phyloP scores from a whole-genome alignment of 768 basidiomycete species.

The Naganishia kalamii region DNA sequence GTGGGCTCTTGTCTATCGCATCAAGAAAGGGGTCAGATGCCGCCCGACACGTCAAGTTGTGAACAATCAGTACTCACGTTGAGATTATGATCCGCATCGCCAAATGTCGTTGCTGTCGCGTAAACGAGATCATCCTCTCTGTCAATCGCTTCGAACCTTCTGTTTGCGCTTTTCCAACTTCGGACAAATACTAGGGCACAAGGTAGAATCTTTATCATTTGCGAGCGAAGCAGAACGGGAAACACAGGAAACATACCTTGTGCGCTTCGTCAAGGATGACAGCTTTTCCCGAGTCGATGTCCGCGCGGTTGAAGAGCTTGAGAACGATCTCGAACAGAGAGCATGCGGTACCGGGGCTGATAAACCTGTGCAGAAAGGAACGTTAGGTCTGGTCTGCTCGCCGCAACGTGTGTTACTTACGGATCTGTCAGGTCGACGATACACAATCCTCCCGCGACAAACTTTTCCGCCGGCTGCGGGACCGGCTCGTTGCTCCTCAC shows the following conservation, averaged over 20 bases:
- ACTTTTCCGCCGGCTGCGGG: slow-evolving; percentile 10
- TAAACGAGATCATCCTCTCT: slow-evolving; percentile 17
- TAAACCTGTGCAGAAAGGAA: background rate
- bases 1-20: slow-evolving; percentile 20
- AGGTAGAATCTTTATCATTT: background rate
- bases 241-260: slow-evolving; percentile 4
- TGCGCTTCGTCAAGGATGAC: slow-evolving; percentile 24
- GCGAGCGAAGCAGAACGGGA: background rate
- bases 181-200: slow-evolving; percentile 10
- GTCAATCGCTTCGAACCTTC: slow-evolving; percentile 23
- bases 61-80: slow-evolving; percentile 3
- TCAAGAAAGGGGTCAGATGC: background rate
- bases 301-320: slow-evolving; percentile 22
- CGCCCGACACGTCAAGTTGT: too few relatives aligned
- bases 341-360: slow-evolving; percentile 19
- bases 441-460: slow-evolving; percentile 16
- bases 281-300: slow-evolving; percentile 13
- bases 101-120: slow-evolving; percentile 21
- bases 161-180: slow-evolving; percentile 12
- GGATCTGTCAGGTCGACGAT: slow-evolving; percentile 23
- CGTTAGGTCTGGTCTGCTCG: background rate
- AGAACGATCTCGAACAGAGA: slow-evolving; percentile 23
- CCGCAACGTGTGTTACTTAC: background rate
- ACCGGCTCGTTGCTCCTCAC: slow-evolving; percentile 7
- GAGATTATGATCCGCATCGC: slow-evolving; percentile 22